Evolutionary conservation across 192 early-diverging fungal genomes (phyloP), one percentile per base, ranked within the genome.

Genomic region (Dimargaris cristalligena): DNA sequence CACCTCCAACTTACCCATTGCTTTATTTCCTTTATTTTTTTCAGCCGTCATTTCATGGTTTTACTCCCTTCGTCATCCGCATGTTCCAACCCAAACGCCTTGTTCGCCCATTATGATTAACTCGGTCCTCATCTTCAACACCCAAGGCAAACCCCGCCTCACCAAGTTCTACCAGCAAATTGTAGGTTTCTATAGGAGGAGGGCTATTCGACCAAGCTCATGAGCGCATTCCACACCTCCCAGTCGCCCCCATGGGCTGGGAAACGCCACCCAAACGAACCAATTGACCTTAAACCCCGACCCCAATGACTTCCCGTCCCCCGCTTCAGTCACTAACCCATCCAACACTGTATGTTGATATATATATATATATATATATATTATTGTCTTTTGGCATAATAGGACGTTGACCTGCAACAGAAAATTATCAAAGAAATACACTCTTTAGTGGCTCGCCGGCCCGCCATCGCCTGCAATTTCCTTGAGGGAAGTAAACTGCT

Each of bases 101-200:
- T n/a, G n/a, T n/a, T n/a, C n/a, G n/a, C n/a, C 49, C 33, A 68
- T n/a, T 63, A 89, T 89, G 85, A 92, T 98, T 65, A 85, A 90
- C 62, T 89, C 90, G n/a, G 91, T 93, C n/a, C 82, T 95, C 62
- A 97, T 97, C 69, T 97, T 99, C 74, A 99, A 99, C 74, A 94
- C 91, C 67, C 82, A 88, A 62, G 95, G 95, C 55, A 96, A 93
- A 65, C 89, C 95, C 41, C 82, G 95, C 61, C 67, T 96, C 26
- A 82, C 91, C 64, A 85, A 91, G 65, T 94, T 91, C 74, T 99
- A 97, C 69, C 82, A 90, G 65, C 89, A 91, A 59, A 76, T 95
- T 45, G 88, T 87, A 78, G 64, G 69, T 52, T 14, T n/a, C n/a
- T n/a, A n/a, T n/a, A n/a, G n/a, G n/a, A n/a, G n/a, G n/a, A n/a